Conservation (phyloP, 306 rosid species). For the Amphicarpaea edgeworthii region DNA sequence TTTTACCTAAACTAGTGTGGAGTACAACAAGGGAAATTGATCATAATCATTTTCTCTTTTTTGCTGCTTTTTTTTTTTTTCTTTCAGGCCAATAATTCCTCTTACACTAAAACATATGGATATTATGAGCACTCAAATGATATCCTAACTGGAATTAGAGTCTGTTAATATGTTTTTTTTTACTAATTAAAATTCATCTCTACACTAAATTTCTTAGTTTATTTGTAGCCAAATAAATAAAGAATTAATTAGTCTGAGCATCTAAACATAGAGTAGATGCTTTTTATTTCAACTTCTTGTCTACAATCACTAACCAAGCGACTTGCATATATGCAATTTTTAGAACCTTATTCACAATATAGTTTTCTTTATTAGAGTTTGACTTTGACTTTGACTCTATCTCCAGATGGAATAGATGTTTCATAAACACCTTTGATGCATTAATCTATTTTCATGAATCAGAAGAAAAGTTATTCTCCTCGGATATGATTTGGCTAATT, state of each 20-base stretch:
- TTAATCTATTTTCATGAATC: conserved; percentile 3
- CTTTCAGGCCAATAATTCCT: neutral
- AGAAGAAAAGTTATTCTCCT: conserved; percentile 25
- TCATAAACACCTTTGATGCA: neutral
- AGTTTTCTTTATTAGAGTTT: neutral
- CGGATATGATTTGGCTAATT: neutral
- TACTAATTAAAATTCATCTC: neutral
- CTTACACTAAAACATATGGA: neutral
- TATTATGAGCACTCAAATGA: neutral
- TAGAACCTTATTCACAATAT: conserved; percentile 1
- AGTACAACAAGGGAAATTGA: neutral
- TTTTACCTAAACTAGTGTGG: neutral
- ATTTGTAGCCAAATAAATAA: neutral
- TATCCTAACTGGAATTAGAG: neutral
- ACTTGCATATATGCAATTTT: conserved; percentile 1
- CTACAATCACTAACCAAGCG: conserved; percentile 33
- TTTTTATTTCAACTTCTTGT: conserved; percentile 9
- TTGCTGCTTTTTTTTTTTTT: neutral
- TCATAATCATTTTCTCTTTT: neutral
- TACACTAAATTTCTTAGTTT: neutral
- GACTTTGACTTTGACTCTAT: conserved; percentile 22
- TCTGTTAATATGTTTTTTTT: neutral
- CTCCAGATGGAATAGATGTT: conserved; percentile 16
- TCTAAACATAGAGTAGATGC: conserved; percentile 12
- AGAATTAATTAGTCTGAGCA: neutral